Evolutionary conservation across 306 rosid species (phyloP).

Genomic region (Prunus campanulata): DNA sequence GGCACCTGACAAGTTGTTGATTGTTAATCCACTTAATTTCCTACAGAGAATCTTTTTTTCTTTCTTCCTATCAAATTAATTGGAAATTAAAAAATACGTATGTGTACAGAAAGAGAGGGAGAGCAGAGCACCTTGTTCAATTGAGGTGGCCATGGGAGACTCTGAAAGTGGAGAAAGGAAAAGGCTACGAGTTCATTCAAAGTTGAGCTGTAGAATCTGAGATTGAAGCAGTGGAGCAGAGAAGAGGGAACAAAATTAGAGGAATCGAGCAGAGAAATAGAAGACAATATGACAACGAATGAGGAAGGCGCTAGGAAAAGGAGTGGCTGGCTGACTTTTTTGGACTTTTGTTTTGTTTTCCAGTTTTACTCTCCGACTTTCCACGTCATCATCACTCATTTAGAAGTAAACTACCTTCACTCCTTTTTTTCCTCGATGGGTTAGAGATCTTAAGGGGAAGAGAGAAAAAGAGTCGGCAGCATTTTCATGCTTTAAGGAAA

Average conservation of each 20-base stretch:
- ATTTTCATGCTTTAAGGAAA: too few species aligned
- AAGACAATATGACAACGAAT: neutral
- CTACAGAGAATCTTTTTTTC: neutral
- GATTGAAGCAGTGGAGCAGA: neutral
- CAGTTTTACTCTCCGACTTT: neutral
- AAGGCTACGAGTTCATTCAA: neutral
- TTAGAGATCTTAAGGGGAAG: too few species aligned
- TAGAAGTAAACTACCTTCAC: too few species aligned
- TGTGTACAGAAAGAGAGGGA: neutral
- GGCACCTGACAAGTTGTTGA: neutral
- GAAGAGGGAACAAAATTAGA: neutral
- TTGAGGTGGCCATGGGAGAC: constrained; percentile 22
- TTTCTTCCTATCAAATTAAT: neutral
- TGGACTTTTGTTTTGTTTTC: neutral
- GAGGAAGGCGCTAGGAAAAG: constrained; percentile 18
- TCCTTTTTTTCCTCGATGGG: too few species aligned
- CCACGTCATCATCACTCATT: constrained; percentile 4
- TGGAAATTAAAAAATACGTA: neutral
- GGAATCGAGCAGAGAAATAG: neutral
- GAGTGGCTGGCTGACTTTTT: neutral
- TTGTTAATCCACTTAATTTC: neutral
- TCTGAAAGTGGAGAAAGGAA: neutral
- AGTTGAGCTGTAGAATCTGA: neutral
- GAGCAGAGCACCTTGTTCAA: constrained; percentile 17
- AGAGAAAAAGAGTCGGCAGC: too few species aligned